A percentile compares a stretch with the other conserved stretches of the same genome.
phyloP scores from a whole-genome alignment of 768 basidiomycete species.

The Serendipita sp. region DNA sequence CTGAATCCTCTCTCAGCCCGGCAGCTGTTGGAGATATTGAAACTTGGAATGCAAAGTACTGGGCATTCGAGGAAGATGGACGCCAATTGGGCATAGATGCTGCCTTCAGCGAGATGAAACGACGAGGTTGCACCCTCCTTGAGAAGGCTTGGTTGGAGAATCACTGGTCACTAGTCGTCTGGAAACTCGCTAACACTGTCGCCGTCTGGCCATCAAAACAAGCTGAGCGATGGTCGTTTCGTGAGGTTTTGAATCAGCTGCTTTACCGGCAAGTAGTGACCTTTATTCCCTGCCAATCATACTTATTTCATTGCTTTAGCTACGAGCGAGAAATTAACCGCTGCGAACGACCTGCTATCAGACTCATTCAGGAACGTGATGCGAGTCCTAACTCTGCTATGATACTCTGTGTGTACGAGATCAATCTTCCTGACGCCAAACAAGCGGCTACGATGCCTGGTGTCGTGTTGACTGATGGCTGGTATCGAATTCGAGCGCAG shows the following conservation, averaged over 20 bases:
- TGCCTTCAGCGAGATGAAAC: slow-evolving; percentile 39
- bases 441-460: slow-evolving; percentile 32
- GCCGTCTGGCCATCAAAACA: slow-evolving; percentile 46
- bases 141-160: slow-evolving; percentile 78
- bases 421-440: slow-evolving; percentile 36
- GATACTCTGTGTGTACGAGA: slow-evolving; percentile 68
- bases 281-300: not conserved
- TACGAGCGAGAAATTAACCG: slow-evolving; percentile 77
- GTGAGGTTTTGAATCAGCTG: slow-evolving; percentile 66
- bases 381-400: slow-evolving; percentile 63
- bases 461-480: slow-evolving; percentile 92
- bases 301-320: slow-evolving; percentile 25
- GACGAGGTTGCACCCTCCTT: slow-evolving; percentile 47
- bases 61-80: slow-evolving; percentile 12
- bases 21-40: slow-evolving; percentile 11
- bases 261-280: slow-evolving; percentile 51
- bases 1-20: slow-evolving; percentile 5
- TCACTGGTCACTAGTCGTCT: slow-evolving; percentile 79
- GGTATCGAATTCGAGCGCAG: slow-evolving; percentile 74
- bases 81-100: slow-evolving; percentile 18
- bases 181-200: slow-evolving; percentile 87
- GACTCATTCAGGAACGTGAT: slow-evolving; percentile 71
- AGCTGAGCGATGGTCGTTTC: slow-evolving; percentile 62
- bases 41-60: slow-evolving; percentile 12
- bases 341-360: slow-evolving; percentile 66